A percentile compares a stretch with the other conserved stretches of the same genome.
Conservation (phyloP, 2,329 filamentous ascomycete genomes). For the Blumeria hordei region DNA sequence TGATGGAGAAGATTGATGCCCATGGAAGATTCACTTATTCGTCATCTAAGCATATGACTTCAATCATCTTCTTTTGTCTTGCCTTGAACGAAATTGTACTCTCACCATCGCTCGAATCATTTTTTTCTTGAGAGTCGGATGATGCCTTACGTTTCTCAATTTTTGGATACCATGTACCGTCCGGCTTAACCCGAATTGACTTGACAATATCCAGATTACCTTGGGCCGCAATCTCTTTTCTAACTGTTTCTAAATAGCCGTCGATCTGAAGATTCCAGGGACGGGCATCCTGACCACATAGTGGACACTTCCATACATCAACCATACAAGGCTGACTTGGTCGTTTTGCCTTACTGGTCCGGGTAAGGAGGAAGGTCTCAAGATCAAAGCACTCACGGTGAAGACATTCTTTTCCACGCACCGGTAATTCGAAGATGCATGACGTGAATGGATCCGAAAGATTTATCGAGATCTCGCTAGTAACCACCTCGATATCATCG, state of each 20-base stretch:
- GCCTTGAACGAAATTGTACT: not conserved
- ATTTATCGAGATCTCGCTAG: conserved; percentile 33
- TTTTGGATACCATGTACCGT: conserved; percentile 41
- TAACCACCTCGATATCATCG: conserved; percentile 35
- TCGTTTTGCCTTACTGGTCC: conserved; percentile 23
- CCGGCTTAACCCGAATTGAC: conserved; percentile 35
- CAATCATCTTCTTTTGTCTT: conserved; percentile 4
- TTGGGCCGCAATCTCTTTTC: conserved; percentile 24
- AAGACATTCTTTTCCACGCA: conserved; percentile 41
- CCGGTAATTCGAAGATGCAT: conserved; percentile 43
- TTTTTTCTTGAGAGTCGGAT: conserved; percentile 8
- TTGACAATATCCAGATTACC: conserved; percentile 24
- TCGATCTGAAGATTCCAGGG: conserved; percentile 50
- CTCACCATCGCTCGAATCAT: conserved; percentile 5
- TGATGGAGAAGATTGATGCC: too few relatives aligned
- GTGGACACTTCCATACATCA: conserved; percentile 70
- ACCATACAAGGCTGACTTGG: conserved; percentile 27
- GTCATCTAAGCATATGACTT: conserved; percentile 12
- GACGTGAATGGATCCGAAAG: conserved; percentile 43
- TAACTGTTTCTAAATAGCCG: conserved; percentile 43
- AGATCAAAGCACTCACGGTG: conserved; percentile 86
- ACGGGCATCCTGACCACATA: conserved; percentile 55
- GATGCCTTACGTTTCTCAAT: conserved; percentile 11
- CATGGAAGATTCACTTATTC: conserved; percentile 4
- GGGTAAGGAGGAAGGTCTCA: conserved; percentile 50